These are phyloP conservation scores for Eustoma russellianum DNA, from an alignment of 257 asterid species.

Conservation along the genomic window DNA sequence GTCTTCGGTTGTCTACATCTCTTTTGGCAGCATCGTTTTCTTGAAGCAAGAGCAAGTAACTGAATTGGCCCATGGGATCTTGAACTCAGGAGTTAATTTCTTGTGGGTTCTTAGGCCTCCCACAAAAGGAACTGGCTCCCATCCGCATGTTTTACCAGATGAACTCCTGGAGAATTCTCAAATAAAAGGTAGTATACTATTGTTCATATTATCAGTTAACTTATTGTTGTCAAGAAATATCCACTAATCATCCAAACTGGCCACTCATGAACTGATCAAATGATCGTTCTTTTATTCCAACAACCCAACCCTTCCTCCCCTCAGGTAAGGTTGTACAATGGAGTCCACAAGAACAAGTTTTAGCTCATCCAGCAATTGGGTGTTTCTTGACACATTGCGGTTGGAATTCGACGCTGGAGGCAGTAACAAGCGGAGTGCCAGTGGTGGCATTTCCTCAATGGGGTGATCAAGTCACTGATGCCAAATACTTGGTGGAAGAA, in stretches of 20 bases:
- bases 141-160: slow-evolving; percentile 36
- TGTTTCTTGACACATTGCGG: slow-evolving; percentile 85
- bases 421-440: slow-evolving; percentile 64
- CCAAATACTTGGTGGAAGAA: slow-evolving; percentile 67
- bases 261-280: no score
- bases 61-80: slow-evolving; percentile 60
- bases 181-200: slow-evolving; percentile 2
- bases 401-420: slow-evolving; percentile 83
- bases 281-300: no score
- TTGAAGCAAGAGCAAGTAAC: slow-evolving; percentile 57
- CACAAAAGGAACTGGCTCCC: neutral
- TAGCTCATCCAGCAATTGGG: slow-evolving; percentile 57
- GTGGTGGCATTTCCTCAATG: slow-evolving; percentile 68
- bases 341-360: slow-evolving; percentile 67
- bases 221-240: no score
- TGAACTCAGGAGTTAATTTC: slow-evolving; percentile 37
- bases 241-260: no score
- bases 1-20: slow-evolving; percentile 59
- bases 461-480: slow-evolving; percentile 90
- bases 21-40: slow-evolving; percentile 57
- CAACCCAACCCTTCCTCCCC: no score
- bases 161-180: slow-evolving; percentile 44
- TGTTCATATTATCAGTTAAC: no score
- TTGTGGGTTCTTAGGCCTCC: slow-evolving; percentile 65
- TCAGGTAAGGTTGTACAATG: slow-evolving; percentile 51